Conservation (phyloP, 179 eudicot genomes). For the Sideroxylon spinosum region DNA sequence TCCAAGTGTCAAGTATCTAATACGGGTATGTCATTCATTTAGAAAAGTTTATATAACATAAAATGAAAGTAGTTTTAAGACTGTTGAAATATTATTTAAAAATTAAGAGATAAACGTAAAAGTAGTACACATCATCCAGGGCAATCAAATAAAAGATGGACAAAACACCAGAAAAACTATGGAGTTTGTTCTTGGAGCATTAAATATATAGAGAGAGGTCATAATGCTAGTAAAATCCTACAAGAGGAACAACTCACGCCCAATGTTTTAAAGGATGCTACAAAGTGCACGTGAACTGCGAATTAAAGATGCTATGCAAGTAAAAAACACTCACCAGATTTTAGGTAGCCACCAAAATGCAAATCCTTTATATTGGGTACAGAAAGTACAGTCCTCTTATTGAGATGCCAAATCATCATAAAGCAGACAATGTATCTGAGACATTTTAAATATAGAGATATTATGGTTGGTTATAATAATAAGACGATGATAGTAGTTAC, state of each 20-base stretch:
- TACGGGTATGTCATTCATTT: no score
- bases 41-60: no score
- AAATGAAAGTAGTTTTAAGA: no score
- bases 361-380: constrained; percentile 47
- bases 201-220: background rate
- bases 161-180: background rate
- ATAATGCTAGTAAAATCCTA: background rate
- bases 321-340: constrained; percentile 50
- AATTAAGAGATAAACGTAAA: background rate
- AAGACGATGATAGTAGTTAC: background rate
- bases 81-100: background rate
- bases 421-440: constrained; percentile 51
- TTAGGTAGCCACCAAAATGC: constrained; percentile 60
- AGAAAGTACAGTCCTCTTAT: constrained; percentile 43
- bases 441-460: constrained; percentile 9
- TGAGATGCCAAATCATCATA: constrained; percentile 58
- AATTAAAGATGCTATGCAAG: background rate
- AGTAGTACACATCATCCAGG: background rate
- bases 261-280: background rate
- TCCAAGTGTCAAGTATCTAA: background rate
- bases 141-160: background rate
- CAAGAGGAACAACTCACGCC: background rate
- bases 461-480: background rate
- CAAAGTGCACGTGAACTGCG: background rate
- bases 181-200: background rate